Evolutionary conservation across 352 stramenopile genomes (phyloP), one percentile per base, ranked within the genome.

Genomic region (Phytophthora pinifolia): DNA sequence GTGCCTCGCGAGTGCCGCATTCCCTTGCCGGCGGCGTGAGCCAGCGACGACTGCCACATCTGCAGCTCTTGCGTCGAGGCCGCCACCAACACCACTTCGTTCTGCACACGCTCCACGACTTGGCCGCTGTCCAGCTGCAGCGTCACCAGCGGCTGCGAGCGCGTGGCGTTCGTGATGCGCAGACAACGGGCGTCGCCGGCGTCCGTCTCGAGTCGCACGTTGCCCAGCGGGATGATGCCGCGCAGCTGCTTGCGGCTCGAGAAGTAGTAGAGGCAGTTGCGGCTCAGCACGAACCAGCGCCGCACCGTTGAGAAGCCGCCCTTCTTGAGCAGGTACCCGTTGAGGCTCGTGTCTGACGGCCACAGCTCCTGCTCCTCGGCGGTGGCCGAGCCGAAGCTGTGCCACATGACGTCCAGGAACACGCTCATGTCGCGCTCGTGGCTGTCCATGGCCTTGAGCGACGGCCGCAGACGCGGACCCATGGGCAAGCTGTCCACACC

Each of bases 261-360:
- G 42, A 96, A 96, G 55, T 92, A 90, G 81, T 96, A 96, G 35
- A 96, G 61, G 36, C 84, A 96, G 43, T 93, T 94, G 58, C 84
- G 84, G 36, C 84, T 93, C 13, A 96, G 62, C 56, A 96, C 84
- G 45, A 93, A 94, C 86, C 86, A 96, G 10, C 86, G 82, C 59
- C 81, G 83, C 34, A 88, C 77, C 0, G 79, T 90, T 15, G 82
- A 88, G 48, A 91, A 92, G 2, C 84, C 80, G 8, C 79, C 76
- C 36, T 93, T 92, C 55, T 93, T 93, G 12, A 96, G 67, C 54
- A 94, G 49, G 25, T 86, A 91, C 13, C 86, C 82, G 15, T 93
- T 93, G 15, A 96, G 70, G 65, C 82, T 93, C 39, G 83, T 94
- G 67, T 96, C 86, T 1, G 86, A 96, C 9, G 86, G 86, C 80